These are phyloP conservation scores for Debaryomyces hansenii DNA, from an alignment of 805 yeast genomes.

Conservation along the genomic window DNA sequence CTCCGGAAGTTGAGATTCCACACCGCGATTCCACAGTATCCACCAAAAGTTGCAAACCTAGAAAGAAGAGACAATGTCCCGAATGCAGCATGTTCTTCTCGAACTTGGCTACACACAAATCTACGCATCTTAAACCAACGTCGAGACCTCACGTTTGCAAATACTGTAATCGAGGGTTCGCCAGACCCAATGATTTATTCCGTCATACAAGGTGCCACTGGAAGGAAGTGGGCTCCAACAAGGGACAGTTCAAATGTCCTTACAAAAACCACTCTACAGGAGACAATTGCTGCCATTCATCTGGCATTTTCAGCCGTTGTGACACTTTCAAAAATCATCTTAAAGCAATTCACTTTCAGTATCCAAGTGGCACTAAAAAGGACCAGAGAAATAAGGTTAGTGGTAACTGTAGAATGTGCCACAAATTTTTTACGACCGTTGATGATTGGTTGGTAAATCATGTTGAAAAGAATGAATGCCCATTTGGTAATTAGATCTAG, in stretches of 20 bases:
- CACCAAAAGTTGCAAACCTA: conserved; percentile 35
- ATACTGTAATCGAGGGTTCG: conserved; percentile 80
- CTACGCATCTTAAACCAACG: conserved; percentile 71
- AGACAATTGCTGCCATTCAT: conserved; percentile 65
- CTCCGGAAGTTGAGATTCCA: background rate
- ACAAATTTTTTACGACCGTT: conserved; percentile 60
- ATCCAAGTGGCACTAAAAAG: conserved; percentile 84
- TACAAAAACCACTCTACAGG: conserved; percentile 41
- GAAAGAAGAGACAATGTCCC: conserved; percentile 72
- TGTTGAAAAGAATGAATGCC: conserved; percentile 53
- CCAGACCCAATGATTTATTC: conserved; percentile 81
- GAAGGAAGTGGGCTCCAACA: conserved; percentile 67
- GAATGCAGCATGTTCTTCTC: conserved; percentile 68
- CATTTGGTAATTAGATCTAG: conserved; percentile 8
- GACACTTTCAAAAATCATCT: conserved; percentile 91
- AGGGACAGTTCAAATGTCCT: conserved; percentile 79
- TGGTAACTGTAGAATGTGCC: conserved; percentile 82
- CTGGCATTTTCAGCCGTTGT: conserved; percentile 85
- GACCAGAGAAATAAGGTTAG: conserved; percentile 64
- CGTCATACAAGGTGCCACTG: conserved; percentile 86
- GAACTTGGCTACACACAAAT: conserved; percentile 79
- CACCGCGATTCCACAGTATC: background rate
- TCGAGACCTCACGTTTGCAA: conserved; percentile 77
- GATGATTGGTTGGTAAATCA: conserved; percentile 80
- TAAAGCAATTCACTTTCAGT: conserved; percentile 84